Evolutionary conservation across 2,329 filamentous ascomycete species (phyloP), one percentile per base, ranked within the genome.

Genomic region (Coniochaeta pulveracea): DNA sequence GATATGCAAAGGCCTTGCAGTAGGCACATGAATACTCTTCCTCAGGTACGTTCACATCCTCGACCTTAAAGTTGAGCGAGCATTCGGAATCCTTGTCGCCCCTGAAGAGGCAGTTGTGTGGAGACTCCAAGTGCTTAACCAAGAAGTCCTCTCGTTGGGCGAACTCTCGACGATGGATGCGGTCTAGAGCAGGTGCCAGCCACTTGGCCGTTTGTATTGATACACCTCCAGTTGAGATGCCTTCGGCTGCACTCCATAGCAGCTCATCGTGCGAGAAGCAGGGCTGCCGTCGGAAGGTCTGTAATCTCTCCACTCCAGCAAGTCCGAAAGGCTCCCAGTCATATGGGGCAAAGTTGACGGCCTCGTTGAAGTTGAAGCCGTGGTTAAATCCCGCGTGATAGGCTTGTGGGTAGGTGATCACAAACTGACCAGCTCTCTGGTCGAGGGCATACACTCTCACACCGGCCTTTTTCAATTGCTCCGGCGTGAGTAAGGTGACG

Each of bases 381-480:
- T 98, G 91, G 48, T 98, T 98, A 61, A 98, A 98, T 0, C 91
- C 91, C 5, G 91, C 89, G 52, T 98, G 91, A 47, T 96, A 98
- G 1, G 91, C 91, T 52, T 94, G 84, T 0, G 91, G 91, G 47
- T 95, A 98, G 0, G 91, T 98, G 42, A 98, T 79, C 41, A 98
- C 88, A 43, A 98, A 85, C 50, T 98, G 86, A 5, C 91, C 91
- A 18, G 91, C 91, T 45, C 89, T 74, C 54, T 98, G 91, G 51
- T 98, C 91, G n/a, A 95, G 63, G 0, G 91, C 91, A 52, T 85
- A 96, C 3, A 96, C 89, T 29, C 83, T 74, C 2, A 98, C 91
- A 1, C 88, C 89, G 4, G 88, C 89, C 53, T 93, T 94, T 51
- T 81, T 82, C 25, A 98, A 63, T 51, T 95, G 88, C 46, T 94